Conservation (phyloP, 2,329 filamentous ascomycete genomes). For the Colletotrichum nymphaeae region DNA sequence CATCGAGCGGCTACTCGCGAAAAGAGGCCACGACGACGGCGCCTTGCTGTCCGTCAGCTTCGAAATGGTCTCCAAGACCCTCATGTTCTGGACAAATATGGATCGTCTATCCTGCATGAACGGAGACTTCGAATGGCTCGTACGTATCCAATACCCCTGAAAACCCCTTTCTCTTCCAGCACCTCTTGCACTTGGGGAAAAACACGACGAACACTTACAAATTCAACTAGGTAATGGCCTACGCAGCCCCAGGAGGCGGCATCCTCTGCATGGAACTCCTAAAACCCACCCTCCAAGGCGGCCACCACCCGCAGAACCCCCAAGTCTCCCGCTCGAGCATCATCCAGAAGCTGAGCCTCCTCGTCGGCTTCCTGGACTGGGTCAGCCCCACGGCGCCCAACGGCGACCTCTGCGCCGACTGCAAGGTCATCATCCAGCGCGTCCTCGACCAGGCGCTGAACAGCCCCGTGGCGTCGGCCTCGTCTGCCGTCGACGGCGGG, state of each 20-base stretch:
- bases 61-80: conserved; percentile 58
- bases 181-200: no score
- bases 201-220: conserved; percentile 1
- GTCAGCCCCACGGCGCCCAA: conserved; percentile 60
- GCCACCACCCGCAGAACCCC: conserved; percentile 45
- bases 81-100: conserved; percentile 61
- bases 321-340: conserved; percentile 58
- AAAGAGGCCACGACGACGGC: conserved; percentile 50
- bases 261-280: conserved; percentile 64
- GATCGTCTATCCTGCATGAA: conserved; percentile 55
- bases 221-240: conserved; percentile 56
- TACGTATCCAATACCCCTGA: conserved; percentile 46
- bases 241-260: conserved; percentile 60
- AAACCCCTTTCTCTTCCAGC: no score
- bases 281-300: conserved; percentile 45
- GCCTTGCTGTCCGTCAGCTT: conserved; percentile 57
- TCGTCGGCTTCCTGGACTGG: conserved; percentile 64
- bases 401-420: conserved; percentile 57
- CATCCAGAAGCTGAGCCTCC: conserved; percentile 62
- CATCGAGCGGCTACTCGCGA: conserved; percentile 66
- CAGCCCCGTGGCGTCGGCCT: conserved; percentile 38
- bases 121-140: conserved; percentile 62
- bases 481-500: conserved; percentile 27
- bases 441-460: conserved; percentile 63
- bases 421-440: conserved; percentile 60